A percentile compares a stretch with the other conserved stretches of the same genome.
phyloP scores from a whole-genome alignment of 2,329 filamentous ascomycete species.

The Neonectria ditissima region DNA sequence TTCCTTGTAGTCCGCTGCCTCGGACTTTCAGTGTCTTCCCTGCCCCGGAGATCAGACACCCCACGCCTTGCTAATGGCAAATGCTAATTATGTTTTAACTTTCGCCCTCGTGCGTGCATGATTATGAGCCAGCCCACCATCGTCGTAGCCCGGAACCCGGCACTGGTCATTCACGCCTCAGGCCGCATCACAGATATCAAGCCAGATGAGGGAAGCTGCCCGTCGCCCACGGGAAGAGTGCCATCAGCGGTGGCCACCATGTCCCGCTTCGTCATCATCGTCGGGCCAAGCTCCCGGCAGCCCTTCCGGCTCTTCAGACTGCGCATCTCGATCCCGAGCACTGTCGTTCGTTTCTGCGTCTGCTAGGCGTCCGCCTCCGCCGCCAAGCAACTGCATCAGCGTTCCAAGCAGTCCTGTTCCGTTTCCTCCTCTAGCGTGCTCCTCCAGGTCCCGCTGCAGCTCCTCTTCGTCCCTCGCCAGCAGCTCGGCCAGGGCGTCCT shows the following conservation, averaged over 20 bases:
- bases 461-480: constrained; percentile 46
- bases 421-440: constrained; percentile 40
- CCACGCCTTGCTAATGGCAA: constrained; percentile 13
- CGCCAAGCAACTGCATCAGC: constrained; percentile 10
- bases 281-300: constrained; percentile 53
- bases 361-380: background rate
- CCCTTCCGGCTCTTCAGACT: constrained; percentile 24
- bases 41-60: constrained; percentile 10
- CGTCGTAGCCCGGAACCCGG: constrained; percentile 3
- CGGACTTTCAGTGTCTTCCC: constrained; percentile 10
- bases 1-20: constrained; percentile 7
- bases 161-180: too few relatives aligned
- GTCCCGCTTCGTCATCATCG: constrained; percentile 32
- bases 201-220: too few relatives aligned
- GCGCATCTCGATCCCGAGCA: constrained; percentile 20
- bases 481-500: constrained; percentile 43
- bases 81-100: constrained; percentile 13
- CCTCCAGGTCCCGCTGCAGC: constrained; percentile 48
- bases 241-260: constrained; percentile 25
- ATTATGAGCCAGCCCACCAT: constrained; percentile 4
- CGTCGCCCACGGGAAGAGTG: background rate
- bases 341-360: constrained; percentile 21
- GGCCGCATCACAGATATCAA: too few relatives aligned
- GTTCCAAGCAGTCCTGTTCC: constrained; percentile 43
- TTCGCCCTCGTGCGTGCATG: constrained; percentile 7